These are phyloP conservation scores for Gynostemma pentaphyllum DNA, from an alignment of 306 rosid species.

Conservation along the genomic window DNA sequence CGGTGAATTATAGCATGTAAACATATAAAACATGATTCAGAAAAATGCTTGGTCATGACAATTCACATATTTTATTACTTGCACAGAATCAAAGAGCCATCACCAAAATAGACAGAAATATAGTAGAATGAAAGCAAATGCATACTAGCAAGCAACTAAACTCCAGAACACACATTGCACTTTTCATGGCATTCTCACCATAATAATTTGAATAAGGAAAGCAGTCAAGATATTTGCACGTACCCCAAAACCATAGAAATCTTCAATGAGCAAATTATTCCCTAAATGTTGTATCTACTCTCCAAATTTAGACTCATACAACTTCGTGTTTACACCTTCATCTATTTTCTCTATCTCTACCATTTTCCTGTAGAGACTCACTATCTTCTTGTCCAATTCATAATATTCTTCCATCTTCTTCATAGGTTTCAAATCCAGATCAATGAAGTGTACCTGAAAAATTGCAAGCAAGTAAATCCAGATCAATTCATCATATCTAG, in stretches of 20 bases:
- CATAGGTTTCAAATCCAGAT: conserved; percentile 78
- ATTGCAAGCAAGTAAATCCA: conserved; percentile 12
- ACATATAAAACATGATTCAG: too few species aligned
- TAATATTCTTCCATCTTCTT: conserved; percentile 80
- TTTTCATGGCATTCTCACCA: background rate
- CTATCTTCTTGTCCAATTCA: conserved; percentile 76
- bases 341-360: conserved; percentile 33
- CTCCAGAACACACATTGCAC: background rate
- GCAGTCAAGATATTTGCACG: conserved; percentile 3
- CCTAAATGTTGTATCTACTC: conserved; percentile 20
- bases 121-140: background rate
- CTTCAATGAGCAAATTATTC: conserved; percentile 16
- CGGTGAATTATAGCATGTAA: too few species aligned
- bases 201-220: background rate
- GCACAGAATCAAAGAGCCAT: background rate
- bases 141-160: background rate
- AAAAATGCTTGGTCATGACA: background rate
- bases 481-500: too few species aligned
- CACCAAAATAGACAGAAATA: background rate
- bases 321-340: conserved; percentile 22
- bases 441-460: conserved; percentile 62
- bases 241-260: conserved; percentile 20
- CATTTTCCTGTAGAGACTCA: conserved; percentile 57
- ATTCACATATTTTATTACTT: background rate
- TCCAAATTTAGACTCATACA: conserved; percentile 16